A percentile compares a stretch with the other conserved stretches of the same genome.
Evolutionary conservation across 257 asterid species (phyloP).

Genomic region (Solanum neorickii): DNA sequence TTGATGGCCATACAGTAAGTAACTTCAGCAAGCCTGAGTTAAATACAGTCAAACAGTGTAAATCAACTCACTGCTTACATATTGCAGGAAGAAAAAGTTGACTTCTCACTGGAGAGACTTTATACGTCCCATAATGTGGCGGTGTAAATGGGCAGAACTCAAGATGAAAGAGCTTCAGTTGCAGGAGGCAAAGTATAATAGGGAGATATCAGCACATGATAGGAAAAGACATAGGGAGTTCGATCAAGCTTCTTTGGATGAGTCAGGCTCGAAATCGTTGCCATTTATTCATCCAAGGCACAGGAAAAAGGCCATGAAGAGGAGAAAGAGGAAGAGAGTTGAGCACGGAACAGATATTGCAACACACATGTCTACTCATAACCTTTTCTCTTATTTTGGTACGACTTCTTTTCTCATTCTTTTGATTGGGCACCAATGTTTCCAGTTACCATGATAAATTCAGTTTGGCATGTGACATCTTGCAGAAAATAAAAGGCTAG

Average conservation of each 20-base stretch:
- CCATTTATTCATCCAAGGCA: slow-evolving; percentile 30
- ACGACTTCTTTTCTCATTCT: slow-evolving; percentile 1
- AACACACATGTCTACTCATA: slow-evolving; percentile 54
- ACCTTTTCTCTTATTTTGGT: slow-evolving; percentile 68
- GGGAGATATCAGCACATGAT: slow-evolving; percentile 29
- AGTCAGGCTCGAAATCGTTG: slow-evolving; percentile 44
- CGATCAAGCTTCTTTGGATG: slow-evolving; percentile 33
- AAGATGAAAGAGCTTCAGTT: slow-evolving; percentile 58
- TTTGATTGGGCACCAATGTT: background rate
- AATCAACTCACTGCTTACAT: background rate
- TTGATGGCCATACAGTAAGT: background rate
- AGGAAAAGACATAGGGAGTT: slow-evolving; percentile 23
- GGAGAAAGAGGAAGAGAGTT: slow-evolving; percentile 63
- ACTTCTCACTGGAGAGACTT: slow-evolving; percentile 79
- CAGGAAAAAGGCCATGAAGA: slow-evolving; percentile 38
- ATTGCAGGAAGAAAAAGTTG: slow-evolving; percentile 69
- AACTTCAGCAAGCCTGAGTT: background rate
- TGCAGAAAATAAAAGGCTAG: slow-evolving; percentile 59
- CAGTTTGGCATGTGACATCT: slow-evolving; percentile 3
- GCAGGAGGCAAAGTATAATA: slow-evolving; percentile 44
- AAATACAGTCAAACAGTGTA: background rate
- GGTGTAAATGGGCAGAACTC: slow-evolving; percentile 87
- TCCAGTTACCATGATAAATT: background rate
- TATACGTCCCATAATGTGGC: slow-evolving; percentile 84
- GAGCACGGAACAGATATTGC: slow-evolving; percentile 43